Conservation (phyloP, 441 rosid species). For the Euphorbia schlechtendalii region DNA sequence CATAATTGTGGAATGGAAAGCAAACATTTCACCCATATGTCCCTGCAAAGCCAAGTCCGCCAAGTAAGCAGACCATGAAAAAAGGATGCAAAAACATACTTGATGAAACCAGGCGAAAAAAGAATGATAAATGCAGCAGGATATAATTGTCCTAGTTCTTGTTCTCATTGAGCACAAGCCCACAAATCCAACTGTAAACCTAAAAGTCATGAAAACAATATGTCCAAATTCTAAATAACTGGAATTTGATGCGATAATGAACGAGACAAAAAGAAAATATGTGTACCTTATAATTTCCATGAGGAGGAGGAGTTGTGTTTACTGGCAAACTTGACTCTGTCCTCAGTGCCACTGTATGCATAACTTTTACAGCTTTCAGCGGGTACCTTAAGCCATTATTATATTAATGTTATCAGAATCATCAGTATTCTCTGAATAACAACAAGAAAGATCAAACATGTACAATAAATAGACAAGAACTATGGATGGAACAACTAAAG, state of each 20-base stretch:
- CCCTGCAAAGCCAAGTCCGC: slow-evolving; percentile 40
- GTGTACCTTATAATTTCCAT: slow-evolving; percentile 51
- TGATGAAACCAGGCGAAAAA: not conserved
- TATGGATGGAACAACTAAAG: not conserved
- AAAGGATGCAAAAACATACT: not conserved
- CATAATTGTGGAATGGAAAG: slow-evolving; percentile 91
- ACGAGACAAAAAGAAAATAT: not conserved
- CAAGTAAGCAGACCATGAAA: slow-evolving; percentile 17
- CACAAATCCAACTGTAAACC: not conserved
- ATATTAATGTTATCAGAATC: not conserved
- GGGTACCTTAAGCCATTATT: slow-evolving; percentile 58
- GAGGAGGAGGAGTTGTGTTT: slow-evolving; percentile 45
- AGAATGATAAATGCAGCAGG: not conserved
- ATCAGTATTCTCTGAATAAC: not conserved
- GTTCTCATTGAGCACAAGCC: not conserved
- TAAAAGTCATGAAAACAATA: not conserved
- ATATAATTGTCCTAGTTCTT: not conserved
- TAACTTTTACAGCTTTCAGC: slow-evolving; percentile 84
- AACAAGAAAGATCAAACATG: not conserved
- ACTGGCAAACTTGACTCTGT: slow-evolving; percentile 79
- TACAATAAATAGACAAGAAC: not conserved
- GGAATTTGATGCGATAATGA: not conserved
- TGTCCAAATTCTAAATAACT: slow-evolving; percentile 11
- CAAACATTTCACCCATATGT: slow-evolving; percentile 94
- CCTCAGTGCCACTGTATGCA: slow-evolving; percentile 81